Percentiles rank a stretch among this genome's conserved stretches.
Conservation (phyloP, 2,329 filamentous ascomycete genomes). For the Clarireedia monteithiana region DNA sequence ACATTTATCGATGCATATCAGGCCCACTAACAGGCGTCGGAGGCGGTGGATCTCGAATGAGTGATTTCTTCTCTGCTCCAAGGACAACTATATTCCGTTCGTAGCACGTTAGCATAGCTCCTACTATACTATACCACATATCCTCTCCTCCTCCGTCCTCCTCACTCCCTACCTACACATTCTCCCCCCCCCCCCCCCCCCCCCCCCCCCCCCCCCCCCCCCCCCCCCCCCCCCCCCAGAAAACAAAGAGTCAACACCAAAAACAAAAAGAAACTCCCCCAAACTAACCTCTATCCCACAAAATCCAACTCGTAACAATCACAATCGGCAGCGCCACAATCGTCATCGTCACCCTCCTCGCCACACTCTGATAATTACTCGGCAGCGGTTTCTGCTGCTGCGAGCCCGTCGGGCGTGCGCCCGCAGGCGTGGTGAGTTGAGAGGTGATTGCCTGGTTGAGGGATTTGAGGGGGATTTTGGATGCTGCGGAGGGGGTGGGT, state of each 20-base stretch:
- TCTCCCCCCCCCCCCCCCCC: no score
- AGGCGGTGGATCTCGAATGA: background rate
- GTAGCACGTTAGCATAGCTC: background rate
- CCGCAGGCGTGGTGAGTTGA: constrained; percentile 21
- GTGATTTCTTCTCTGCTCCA: background rate
- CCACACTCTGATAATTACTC: constrained; percentile 22
- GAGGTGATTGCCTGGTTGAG: constrained; percentile 26
- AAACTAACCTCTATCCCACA: constrained; percentile 28
- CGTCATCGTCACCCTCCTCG: constrained; percentile 25
- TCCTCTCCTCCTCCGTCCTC: background rate
- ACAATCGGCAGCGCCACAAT: constrained; percentile 28
- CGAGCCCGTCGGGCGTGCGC: constrained; percentile 18
- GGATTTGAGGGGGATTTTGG: constrained; percentile 19
- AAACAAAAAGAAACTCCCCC: background rate
- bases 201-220: no score
- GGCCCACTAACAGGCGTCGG: no score
- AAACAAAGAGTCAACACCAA: background rate
- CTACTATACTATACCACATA: background rate
- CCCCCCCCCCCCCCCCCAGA: no score
- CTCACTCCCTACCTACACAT: no score
- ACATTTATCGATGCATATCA: no score
- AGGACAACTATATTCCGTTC: background rate
- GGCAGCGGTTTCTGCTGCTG: constrained; percentile 13
- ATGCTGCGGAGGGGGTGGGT: constrained; percentile 5
- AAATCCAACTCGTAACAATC: constrained; percentile 28